Conservation (phyloP, 352 stramenopile genomes). For the Phytophthora citrophthora region DNA sequence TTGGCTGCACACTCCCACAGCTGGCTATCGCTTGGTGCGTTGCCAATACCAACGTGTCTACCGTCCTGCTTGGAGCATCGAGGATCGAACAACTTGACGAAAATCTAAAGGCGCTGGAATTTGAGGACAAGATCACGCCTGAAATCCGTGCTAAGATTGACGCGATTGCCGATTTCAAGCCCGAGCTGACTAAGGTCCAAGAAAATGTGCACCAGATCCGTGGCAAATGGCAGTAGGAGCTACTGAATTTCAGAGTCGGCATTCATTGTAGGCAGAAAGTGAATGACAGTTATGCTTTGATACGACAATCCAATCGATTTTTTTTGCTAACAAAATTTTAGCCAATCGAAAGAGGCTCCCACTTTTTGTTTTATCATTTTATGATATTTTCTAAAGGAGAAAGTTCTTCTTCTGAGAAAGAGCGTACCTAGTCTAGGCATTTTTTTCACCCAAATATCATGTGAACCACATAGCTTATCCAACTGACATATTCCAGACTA, state of each 20-base stretch:
- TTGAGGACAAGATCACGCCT: conserved; percentile 62
- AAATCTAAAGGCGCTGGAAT: conserved; percentile 53
- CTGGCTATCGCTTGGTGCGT: conserved; percentile 63
- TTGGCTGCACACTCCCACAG: conserved; percentile 57
- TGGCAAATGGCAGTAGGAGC: conserved; percentile 36
- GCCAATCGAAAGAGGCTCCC: too few relatives aligned
- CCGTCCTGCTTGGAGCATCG: conserved; percentile 59
- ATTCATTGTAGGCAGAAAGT: too few relatives aligned
- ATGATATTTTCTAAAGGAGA: too few relatives aligned
- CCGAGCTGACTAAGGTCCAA: conserved; percentile 40
- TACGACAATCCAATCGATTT: too few relatives aligned
- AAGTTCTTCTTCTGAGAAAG: too few relatives aligned
- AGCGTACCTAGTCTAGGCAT: too few relatives aligned
- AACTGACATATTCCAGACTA: background rate
- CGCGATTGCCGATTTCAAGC: conserved; percentile 52
- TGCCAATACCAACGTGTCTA: conserved; percentile 66
- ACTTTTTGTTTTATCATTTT: too few relatives aligned
- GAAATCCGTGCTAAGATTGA: conserved; percentile 65
- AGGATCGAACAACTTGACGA: conserved; percentile 65
- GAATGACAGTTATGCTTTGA: too few relatives aligned
- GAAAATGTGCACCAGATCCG: conserved; percentile 38
- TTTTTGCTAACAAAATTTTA: too few relatives aligned
- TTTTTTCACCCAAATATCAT: too few relatives aligned
- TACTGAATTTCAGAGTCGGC: background rate
- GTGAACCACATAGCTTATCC: background rate